Evolutionary conservation across 306 rosid genomes (phyloP).

Genomic region (Ormosia semicastrata): DNA sequence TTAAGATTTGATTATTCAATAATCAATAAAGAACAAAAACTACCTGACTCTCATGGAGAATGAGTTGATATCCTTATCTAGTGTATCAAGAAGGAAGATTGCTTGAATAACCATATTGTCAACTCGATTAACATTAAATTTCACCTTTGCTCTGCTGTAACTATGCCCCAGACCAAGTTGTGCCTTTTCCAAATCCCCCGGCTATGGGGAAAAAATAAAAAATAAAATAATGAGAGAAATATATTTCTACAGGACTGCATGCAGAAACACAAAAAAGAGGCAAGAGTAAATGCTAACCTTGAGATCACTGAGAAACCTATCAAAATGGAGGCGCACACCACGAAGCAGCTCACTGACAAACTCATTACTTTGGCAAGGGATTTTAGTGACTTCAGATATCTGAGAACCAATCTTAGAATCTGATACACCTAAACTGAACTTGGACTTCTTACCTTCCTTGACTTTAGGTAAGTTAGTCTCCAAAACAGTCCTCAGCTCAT

Average conservation of each 20-base stretch:
- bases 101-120: conserved; percentile 93
- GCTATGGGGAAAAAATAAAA: conserved; percentile 26
- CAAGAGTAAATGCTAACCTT: conserved; percentile 46
- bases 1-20: not conserved
- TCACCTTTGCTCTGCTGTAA: conserved; percentile 86
- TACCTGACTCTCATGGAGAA: conserved; percentile 89
- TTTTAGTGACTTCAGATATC: conserved; percentile 59
- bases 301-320: conserved; percentile 60
- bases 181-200: conserved; percentile 73
- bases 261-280: not conserved
- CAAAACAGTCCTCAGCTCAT: conserved; percentile 66
- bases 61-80: conserved; percentile 79
- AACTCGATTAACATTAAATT: conserved; percentile 79
- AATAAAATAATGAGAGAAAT: not conserved
- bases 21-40: not conserved
- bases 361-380: conserved; percentile 77
- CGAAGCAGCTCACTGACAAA: conserved; percentile 70
- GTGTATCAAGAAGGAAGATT: conserved; percentile 76
- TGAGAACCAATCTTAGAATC: conserved; percentile 73
- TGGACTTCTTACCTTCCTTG: conserved; percentile 70
- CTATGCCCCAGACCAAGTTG: conserved; percentile 90
- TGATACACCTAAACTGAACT: conserved; percentile 67
- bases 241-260: not conserved
- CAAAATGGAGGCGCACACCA: conserved; percentile 65
- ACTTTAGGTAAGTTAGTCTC: conserved; percentile 71